Evolutionary conservation across 2,329 filamentous ascomycete species (phyloP).

Genomic region (Clonostachys rhizophaga): DNA sequence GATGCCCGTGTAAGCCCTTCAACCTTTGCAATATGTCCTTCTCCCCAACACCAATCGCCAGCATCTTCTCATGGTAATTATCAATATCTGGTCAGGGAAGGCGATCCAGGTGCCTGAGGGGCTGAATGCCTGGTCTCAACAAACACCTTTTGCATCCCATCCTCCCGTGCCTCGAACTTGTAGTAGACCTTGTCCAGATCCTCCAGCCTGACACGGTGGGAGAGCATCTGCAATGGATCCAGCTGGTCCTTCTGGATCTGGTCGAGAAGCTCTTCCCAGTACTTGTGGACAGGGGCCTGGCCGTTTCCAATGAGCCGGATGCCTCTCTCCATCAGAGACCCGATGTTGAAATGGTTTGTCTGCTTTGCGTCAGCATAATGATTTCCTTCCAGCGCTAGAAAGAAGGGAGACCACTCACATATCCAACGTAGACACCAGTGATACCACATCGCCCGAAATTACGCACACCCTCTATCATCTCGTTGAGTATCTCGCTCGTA

Average conservation of each 20-base stretch:
- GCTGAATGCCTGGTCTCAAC: slow-evolving; percentile 53
- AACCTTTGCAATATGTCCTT: no score
- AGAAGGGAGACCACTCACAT: slow-evolving; percentile 30
- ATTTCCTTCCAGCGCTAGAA: background rate
- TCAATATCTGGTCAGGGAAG: slow-evolving; percentile 33
- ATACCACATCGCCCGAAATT: slow-evolving; percentile 72
- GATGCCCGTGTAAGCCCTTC: no score
- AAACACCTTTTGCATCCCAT: slow-evolving; percentile 79
- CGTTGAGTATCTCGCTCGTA: slow-evolving; percentile 75
- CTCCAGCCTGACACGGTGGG: slow-evolving; percentile 71
- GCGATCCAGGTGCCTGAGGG: slow-evolving; percentile 35
- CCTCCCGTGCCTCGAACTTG: slow-evolving; percentile 56
- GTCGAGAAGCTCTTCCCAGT: slow-evolving; percentile 74
- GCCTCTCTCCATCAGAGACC: slow-evolving; percentile 81
- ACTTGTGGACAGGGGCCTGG: slow-evolving; percentile 71
- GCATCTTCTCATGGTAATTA: background rate
- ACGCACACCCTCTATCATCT: slow-evolving; percentile 71
- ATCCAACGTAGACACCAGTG: slow-evolving; percentile 65
- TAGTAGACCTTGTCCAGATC: slow-evolving; percentile 65
- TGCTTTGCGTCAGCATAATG: slow-evolving; percentile 13
- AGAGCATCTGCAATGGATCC: slow-evolving; percentile 75
- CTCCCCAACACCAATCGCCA: no score
- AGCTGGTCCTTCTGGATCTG: slow-evolving; percentile 64
- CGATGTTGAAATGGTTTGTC: slow-evolving; percentile 81
- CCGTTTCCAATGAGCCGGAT: slow-evolving; percentile 69